phyloP scores from a whole-genome alignment of 108 stramenopile genomes.

The Cyclostephanos invisitatus region DNA sequence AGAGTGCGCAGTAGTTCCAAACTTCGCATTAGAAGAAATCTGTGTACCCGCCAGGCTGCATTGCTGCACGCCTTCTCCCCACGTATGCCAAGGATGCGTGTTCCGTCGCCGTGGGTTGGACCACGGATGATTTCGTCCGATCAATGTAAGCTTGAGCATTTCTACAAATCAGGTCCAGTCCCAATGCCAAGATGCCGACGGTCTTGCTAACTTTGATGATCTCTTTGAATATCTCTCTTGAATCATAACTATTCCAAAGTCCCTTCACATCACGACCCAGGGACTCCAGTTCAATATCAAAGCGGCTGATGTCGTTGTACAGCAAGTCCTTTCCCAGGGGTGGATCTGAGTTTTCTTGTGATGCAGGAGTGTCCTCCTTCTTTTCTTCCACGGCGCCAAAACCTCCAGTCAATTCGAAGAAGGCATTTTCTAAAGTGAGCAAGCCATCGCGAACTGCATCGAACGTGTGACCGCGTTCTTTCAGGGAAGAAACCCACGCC shows the following conservation, averaged over 20 bases:
- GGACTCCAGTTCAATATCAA: conserved; percentile 85
- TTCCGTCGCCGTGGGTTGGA: conserved; percentile 22
- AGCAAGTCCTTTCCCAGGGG: conserved; percentile 57
- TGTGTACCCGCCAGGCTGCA: conserved; percentile 45
- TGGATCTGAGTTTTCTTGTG: conserved; percentile 8
- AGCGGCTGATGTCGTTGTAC: conserved; percentile 57
- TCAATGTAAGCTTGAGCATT: conserved; percentile 68
- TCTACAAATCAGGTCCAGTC: conserved; percentile 75
- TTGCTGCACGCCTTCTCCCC: conserved; percentile 44
- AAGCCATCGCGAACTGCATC: conserved; percentile 68
- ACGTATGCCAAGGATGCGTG: conserved; percentile 9
- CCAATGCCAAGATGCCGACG: conserved; percentile 72
- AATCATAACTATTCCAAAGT: conserved; percentile 73
- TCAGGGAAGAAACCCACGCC: conserved; percentile 81
- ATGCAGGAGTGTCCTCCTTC: conserved; percentile 5
- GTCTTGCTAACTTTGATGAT: conserved; percentile 63
- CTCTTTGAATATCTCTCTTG: conserved; percentile 75
- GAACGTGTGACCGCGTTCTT: conserved; percentile 73
- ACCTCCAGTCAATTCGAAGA: conserved; percentile 73
- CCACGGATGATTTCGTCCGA: conserved; percentile 42
- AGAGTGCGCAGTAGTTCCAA: not conserved
- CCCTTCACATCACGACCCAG: conserved; percentile 65
- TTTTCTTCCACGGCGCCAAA: conserved; percentile 30
- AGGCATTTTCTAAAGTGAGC: conserved; percentile 77
- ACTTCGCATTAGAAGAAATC: conserved; percentile 36